These are phyloP conservation scores for Exophiala bonariae DNA, from an alignment of 2,329 filamentous ascomycete genomes.

Conservation along the genomic window DNA sequence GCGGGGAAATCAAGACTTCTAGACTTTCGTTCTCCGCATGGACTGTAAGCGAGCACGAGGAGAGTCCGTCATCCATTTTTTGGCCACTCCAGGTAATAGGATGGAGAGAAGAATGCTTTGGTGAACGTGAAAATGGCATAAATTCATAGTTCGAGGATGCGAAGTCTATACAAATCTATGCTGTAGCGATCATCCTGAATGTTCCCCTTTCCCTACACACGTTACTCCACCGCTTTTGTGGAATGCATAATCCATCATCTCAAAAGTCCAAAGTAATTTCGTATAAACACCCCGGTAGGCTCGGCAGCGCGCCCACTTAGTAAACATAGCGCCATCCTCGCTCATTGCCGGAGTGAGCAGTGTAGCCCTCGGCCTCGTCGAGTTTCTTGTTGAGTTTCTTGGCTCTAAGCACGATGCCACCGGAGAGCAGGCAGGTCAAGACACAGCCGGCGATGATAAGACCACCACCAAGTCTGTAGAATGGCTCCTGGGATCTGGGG, in stretches of 20 bases:
- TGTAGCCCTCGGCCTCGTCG: neutral
- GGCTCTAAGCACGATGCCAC: neutral
- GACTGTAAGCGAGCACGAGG: no score
- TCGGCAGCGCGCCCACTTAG: neutral
- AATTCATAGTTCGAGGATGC: no score
- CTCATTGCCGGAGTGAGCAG: conserved; percentile 1
- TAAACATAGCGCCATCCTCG: conserved; percentile 5
- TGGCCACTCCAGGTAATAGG: no score
- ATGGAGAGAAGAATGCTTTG: no score
- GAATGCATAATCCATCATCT: no score
- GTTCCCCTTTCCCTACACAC: neutral
- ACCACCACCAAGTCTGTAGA: conserved; percentile 5
- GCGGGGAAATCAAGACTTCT: no score
- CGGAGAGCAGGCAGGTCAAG: neutral
- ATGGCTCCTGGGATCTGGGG: conserved; percentile 3
- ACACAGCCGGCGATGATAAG: conserved; percentile 4
- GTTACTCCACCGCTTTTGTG: neutral
- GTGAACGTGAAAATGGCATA: neutral
- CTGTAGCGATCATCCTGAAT: neutral
- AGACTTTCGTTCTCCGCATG: no score
- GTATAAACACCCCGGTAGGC: neutral
- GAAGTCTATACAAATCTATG: no score
- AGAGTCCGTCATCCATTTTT: no score
- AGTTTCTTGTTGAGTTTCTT: conserved; percentile 10
- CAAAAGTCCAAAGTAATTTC: neutral